Evolutionary conservation across 768 basidiomycete species (phyloP), one percentile per base, ranked within the genome.

Genomic region (Naganishia kalamii): DNA sequence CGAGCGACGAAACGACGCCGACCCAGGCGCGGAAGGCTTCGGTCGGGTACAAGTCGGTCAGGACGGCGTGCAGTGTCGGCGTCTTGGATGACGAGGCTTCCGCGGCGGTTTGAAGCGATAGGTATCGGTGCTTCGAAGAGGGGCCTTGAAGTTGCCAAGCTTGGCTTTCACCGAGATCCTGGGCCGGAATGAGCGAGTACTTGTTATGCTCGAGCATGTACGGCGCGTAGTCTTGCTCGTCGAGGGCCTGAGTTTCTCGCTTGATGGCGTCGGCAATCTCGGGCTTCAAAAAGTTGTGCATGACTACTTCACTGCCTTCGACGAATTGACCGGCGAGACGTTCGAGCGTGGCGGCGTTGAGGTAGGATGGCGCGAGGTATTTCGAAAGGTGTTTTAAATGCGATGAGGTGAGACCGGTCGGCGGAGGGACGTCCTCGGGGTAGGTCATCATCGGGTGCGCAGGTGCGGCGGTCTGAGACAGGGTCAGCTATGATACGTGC

Each of bases 81-180:
- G 73, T 77, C 15, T 64, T 64, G 12, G 66, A 54, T 21, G 83
- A 77, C 33, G 83, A 80, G 29, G 84, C 82, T 32, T 82, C 84
- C 19, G 81, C 35, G 8, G 62, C 48, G 11, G 71, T 61, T 30
- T 78, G 77, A 29, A 93, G 85, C 3, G 83, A 82, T 77, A 89
- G 88, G 81, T 92, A 97, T 35, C 94, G 89, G 84, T 90, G 90
- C 76, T 93, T 92, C 77, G 93, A 92, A 30, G 94, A 91, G 0
- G 94, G 94, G 1, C 93, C 92, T 71, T 85, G 85, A 73, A 89
- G 71, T 15, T 74, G 71, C 92, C 92, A 98, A 4, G 81, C 79
- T 3, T 76, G 74, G 7, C 79, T 81, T 33, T 79, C 79, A 15
- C 92, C 92, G 10, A 84, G 79, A n/a, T 78, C 79, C 70, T 96